phyloP scores from a whole-genome alignment of 441 rosid genomes.

The Syzygium malaccense region DNA sequence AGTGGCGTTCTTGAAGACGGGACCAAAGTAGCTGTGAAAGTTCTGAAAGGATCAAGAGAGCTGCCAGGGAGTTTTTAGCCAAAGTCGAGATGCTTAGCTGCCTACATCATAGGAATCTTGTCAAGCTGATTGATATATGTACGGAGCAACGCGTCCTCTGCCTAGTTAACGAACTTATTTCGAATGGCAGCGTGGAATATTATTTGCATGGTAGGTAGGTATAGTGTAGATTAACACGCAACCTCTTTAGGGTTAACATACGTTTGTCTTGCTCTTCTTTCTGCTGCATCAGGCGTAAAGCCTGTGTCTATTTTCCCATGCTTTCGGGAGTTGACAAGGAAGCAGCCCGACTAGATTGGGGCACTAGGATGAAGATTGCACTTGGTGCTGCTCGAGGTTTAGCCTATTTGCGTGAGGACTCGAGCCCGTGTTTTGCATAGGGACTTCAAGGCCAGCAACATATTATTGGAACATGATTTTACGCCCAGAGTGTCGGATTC shows the following conservation, averaged over 20 bases:
- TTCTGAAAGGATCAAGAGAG: conserved; percentile 49
- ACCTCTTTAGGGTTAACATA: no score
- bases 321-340: background rate
- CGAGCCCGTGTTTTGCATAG: background rate
- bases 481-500: background rate
- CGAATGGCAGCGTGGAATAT: conserved; percentile 93
- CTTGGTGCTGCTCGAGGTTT: conserved; percentile 1
- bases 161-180: conserved; percentile 83
- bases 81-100: conserved; percentile 97
- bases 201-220: conserved; percentile 66
- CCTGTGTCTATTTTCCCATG: background rate
- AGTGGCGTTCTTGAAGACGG: conserved; percentile 79
- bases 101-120: conserved; percentile 88
- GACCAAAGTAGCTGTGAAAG: conserved; percentile 75
- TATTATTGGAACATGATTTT: background rate
- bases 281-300: background rate
- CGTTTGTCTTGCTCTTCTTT: no score
- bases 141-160: conserved; percentile 72
- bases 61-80: conserved; percentile 73
- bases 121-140: conserved; percentile 87
- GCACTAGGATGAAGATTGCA: background rate
- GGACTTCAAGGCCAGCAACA: background rate
- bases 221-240: background rate
- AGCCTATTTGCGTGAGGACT: background rate
- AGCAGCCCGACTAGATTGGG: background rate